These are phyloP conservation scores for Citrus maxima DNA, from an alignment of 345 rosid species.

Conservation along the genomic window DNA sequence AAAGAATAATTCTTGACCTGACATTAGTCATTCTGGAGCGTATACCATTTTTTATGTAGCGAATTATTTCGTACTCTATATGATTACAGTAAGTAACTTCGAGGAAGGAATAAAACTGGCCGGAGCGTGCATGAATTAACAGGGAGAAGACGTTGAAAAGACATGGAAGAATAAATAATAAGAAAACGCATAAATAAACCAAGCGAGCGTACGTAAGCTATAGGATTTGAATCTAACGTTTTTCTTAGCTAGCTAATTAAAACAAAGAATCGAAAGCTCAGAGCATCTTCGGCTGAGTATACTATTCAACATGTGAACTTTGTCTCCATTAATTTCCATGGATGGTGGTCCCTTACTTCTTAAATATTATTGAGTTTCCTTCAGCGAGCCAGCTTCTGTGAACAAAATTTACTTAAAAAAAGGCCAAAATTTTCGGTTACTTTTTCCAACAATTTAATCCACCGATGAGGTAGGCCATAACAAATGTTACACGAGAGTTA, in stretches of 20 bases:
- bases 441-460: background rate
- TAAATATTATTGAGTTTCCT: background rate
- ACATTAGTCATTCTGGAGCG: background rate
- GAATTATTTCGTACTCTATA: background rate
- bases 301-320: slow-evolving; percentile 29
- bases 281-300: background rate
- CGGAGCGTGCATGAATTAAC: background rate
- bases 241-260: background rate
- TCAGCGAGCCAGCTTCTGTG: too few species aligned
- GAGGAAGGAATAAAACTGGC: background rate
- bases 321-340: slow-evolving; percentile 14
- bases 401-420: background rate
- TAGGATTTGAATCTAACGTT: background rate
- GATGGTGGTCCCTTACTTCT: background rate
- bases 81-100: background rate
- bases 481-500: background rate
- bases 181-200: background rate
- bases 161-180: background rate
- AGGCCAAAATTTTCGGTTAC: background rate
- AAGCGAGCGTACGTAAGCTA: background rate
- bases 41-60: background rate
- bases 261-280: background rate
- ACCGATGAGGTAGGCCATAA: background rate
- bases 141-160: background rate
- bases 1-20: too few species aligned